Evolutionary conservation across 2,329 filamentous ascomycete species (phyloP), one percentile per base, ranked within the genome.

Genomic region (Cordyceps cicadae): DNA sequence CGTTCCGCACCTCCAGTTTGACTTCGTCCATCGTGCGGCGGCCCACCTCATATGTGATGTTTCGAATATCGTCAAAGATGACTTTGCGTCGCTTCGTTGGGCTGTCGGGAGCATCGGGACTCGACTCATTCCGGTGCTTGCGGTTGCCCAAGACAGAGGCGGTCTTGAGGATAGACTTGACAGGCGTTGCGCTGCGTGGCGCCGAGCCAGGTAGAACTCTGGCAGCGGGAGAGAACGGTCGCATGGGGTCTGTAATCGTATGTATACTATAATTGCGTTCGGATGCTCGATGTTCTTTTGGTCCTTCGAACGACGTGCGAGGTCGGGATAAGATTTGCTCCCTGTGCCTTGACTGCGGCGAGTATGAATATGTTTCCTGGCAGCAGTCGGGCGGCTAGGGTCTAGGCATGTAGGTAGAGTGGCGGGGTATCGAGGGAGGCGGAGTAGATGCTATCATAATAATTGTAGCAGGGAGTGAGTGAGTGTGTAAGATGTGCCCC

Each of bases 11-110:
- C 65, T 83, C 78, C 26, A 76, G 68, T 68, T 84, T 84, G 61
- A 82, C 77, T 54, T 84, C 79, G 6, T 81, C 79, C 67, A 84
- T 76, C 5, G 79, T 79, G 64, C 81, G 74, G 50, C 74, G 72
- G 52, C 79, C 77, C 32, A 85, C 78, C 65, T 82, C 81, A 70
- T 82, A 79, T 7, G 83, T 79, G 62, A 79, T 75, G 68, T 82
- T 84, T 66, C 80, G 77, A 21, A 80, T 78, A 63, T 85, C 77
- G 72, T 85, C 81, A 64, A 85, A 85, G 52, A 82, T 74, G 54
- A 86, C 83, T 66, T 79, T 83, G 63, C 79, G 79, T 43, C 81
- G 77, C 68, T 85, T 85, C 39, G 70, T 75, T 3, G 78, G 79
- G 64, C 74, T 80, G 55, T 76, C 74, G 15, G 72, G 69, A 14